Evolutionary conservation across 306 rosid species (phyloP).

Genomic region (Rosa chinensis): DNA sequence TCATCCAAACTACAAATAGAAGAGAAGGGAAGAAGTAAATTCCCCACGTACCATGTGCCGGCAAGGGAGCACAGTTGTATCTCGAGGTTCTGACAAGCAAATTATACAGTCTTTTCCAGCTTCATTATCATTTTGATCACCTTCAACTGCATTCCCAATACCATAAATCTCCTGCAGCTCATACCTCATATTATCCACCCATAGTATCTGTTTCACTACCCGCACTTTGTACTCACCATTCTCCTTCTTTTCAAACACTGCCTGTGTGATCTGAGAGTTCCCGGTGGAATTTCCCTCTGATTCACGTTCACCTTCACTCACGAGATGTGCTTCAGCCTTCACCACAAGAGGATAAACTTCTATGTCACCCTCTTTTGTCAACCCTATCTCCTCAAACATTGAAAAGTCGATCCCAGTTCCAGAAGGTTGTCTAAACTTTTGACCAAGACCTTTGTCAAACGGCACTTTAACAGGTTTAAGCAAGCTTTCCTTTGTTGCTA

Average conservation of each 20-base stretch:
- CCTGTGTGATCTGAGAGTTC: conserved; percentile 50
- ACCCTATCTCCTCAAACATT: conserved; percentile 28
- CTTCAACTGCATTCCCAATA: conserved; percentile 42
- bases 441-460: conserved; percentile 41
- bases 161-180: conserved; percentile 56
- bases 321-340: conserved; percentile 41
- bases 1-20: background rate
- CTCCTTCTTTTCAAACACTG: conserved; percentile 43
- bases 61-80: conserved; percentile 52
- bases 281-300: conserved; percentile 19
- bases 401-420: conserved; percentile 53
- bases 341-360: conserved; percentile 53
- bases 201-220: conserved; percentile 46
- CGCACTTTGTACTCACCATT: conserved; percentile 41
- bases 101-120: conserved; percentile 47
- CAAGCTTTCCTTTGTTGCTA: conserved; percentile 37
- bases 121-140: conserved; percentile 33
- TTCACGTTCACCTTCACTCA: conserved; percentile 22
- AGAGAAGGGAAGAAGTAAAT: background rate
- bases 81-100: conserved; percentile 57
- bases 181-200: conserved; percentile 46
- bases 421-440: conserved; percentile 45
- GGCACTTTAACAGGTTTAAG: conserved; percentile 38
- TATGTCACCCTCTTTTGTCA: conserved; percentile 25
- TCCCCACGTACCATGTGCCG: conserved; percentile 47